Conservation (phyloP, 2,329 filamentous ascomycete genomes). For the Aspergillus phoenicis region DNA sequence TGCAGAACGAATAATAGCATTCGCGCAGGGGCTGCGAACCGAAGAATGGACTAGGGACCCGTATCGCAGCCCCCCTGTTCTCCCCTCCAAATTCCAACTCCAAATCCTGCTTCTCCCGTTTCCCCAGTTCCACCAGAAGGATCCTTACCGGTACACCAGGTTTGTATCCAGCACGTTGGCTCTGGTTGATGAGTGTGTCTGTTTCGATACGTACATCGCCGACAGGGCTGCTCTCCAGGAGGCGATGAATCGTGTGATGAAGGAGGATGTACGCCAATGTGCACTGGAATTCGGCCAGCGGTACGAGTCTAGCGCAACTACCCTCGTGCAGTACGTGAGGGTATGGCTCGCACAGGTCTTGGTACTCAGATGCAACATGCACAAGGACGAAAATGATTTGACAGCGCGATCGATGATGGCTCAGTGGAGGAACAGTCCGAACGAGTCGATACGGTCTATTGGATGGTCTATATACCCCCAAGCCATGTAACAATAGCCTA, state of each 20-base stretch:
- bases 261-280: neutral
- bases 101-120: neutral
- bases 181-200: neutral
- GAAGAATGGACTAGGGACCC: neutral
- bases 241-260: neutral
- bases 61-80: neutral
- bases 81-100: neutral
- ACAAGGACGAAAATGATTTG: neutral
- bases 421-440: neutral
- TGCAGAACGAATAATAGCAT: neutral
- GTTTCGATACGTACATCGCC: neutral
- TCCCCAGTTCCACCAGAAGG: neutral
- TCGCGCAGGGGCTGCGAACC: neutral
- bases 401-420: neutral
- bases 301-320: neutral
- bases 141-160: neutral
- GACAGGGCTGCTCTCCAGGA: neutral
- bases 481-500: neutral
- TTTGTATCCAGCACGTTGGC: neutral
- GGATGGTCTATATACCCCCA: neutral
- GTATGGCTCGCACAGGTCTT: neutral
- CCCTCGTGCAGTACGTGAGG: neutral
- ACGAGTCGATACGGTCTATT: neutral
- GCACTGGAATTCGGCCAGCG: neutral
- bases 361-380: neutral